Conservation (phyloP, 345 rosid species). For the Eucalyptus tenuipes region DNA sequence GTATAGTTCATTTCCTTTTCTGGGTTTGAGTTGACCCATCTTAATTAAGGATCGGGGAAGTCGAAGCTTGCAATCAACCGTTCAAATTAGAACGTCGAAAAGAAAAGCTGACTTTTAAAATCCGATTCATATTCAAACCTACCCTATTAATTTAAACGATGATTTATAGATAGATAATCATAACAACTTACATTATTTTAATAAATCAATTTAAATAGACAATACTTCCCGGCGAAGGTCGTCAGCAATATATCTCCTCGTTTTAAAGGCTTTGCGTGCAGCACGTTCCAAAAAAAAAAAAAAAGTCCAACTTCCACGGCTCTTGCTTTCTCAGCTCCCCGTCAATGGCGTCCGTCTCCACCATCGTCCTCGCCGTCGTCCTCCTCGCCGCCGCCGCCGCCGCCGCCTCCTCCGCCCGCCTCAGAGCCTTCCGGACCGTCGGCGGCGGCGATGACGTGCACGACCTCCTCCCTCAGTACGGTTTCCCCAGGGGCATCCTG, state of each 20-base stretch:
- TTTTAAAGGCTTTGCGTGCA: background rate
- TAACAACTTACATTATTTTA: no score
- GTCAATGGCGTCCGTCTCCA: background rate
- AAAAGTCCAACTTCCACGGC: background rate
- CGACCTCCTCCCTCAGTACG: constrained; percentile 53
- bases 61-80: background rate
- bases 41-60: background rate
- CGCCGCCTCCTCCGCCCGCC: constrained; percentile 2
- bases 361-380: background rate
- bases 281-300: no score
- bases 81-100: background rate
- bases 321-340: background rate
- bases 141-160: no score
- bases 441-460: constrained; percentile 28
- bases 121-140: background rate
- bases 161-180: background rate
- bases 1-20: no score
- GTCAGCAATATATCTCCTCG: background rate
- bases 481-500: constrained; percentile 62
- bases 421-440: background rate
- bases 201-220: background rate
- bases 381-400: background rate
- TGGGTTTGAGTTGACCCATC: background rate
- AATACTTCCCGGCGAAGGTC: background rate
- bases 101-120: background rate